Base-by-base conservation (phyloP, 768 basidiomycete genomes). In the Cystoderma amianthinum region DNA sequence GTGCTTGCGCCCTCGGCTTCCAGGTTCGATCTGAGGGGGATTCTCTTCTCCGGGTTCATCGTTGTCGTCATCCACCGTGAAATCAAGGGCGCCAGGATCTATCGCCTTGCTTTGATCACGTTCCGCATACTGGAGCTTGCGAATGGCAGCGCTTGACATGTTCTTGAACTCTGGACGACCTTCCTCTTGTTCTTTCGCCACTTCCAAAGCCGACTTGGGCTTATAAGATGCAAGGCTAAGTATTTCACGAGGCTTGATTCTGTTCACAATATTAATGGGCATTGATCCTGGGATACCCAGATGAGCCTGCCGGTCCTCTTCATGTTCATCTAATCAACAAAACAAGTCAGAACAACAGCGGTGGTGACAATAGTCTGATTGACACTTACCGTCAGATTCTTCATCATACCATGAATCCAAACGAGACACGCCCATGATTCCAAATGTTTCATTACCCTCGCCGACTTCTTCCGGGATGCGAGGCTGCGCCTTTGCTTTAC, bases 1-100 rank as follows among this genome's bases (percentile, higher is more conserved):
- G 35, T 68, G 74, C 46, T 68, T 70, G 35, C 78, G 67, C 1
- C 78, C 76, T 32, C 79, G 69, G 18, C 64, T 69, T 0, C 67
- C 69, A 15, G 51, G 51, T 11, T 64, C 57, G 11, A 50, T 52
- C 39, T 3, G 43, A 41, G 15, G 42, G 48, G 4, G 46, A 43
- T 20, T 44, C 2, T 59, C 53, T 7, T 41, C 44, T 9, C 55
- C 53, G 11, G 48, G 48, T 13, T 48, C 44, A 13, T 46, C 52
- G 4, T 65, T 70, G 17, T 71, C 74, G 2, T 66, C 74, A 12
- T 71, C 74, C 11, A 58, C 52, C 13, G 66, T 58, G 50, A 85
- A 81, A 44, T 83, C 82, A 23, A 84, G 66, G 11, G 76, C 64
- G 5, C 85, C 86, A 1, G 84, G 85, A 53, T 88, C 85, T 49